Conservation (phyloP, 2,329 filamentous ascomycete genomes). For the Aspergillus brasiliensis region DNA sequence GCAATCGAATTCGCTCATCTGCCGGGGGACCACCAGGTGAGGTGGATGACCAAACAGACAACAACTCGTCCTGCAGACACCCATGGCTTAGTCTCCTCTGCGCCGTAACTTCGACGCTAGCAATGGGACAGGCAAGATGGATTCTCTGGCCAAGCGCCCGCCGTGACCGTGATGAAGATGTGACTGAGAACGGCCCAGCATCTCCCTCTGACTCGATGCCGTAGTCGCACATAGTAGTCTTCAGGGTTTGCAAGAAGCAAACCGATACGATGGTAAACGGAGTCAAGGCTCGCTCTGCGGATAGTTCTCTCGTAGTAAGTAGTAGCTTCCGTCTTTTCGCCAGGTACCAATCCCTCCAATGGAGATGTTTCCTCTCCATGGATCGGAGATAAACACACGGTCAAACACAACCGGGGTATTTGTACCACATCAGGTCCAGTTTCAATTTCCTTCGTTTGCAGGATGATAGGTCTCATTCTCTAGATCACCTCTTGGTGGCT, state of each 20-base stretch:
- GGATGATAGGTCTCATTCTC: background rate
- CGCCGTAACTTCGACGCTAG: background rate
- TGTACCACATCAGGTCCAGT: constrained; percentile 18
- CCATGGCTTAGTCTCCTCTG: background rate
- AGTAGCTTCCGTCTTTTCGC: too few relatives aligned
- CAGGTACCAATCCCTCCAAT: background rate
- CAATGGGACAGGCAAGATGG: background rate
- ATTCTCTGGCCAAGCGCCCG: constrained; percentile 5
- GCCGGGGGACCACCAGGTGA: background rate
- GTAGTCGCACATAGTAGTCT: background rate
- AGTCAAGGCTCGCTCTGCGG: too few relatives aligned
- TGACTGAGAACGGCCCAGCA: background rate
- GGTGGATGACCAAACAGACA: background rate
- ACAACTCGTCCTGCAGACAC: constrained; percentile 1
- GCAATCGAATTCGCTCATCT: background rate
- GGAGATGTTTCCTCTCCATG: background rate
- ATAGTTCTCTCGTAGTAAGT: too few relatives aligned
- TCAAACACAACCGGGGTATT: constrained; percentile 11
- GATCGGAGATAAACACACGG: background rate
- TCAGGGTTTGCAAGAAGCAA: too few relatives aligned
- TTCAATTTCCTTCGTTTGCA: background rate
- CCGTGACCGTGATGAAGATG: constrained; percentile 1
- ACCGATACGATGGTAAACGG: too few relatives aligned
- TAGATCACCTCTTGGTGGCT: background rate
- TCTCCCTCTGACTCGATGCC: background rate